Base-by-base conservation (phyloP, 495 filamentous ascomycete genomes). In the Aspergillus sclerotiicarbonarius region DNA sequence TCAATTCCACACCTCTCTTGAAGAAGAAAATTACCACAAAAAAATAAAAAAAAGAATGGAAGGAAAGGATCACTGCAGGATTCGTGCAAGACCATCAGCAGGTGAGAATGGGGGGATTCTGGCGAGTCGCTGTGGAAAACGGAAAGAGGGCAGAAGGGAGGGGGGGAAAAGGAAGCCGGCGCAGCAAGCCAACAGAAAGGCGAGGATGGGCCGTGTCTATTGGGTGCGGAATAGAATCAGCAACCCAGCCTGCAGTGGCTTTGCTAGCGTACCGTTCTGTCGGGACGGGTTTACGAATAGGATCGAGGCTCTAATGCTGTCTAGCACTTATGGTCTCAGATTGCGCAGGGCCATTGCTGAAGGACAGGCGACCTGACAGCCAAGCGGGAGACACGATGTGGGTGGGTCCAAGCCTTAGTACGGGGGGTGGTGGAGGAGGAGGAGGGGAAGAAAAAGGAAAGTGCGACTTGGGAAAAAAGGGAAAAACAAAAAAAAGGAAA, bases 261-360 rank as follows among this genome's bases (percentile, higher is more conserved):
- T 58, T 59, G 54, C 51, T 53, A 55, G 54, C 54, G 53, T 66
- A 66, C 67, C 67, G 57, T 61, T 57, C 52, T 63, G 51, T 58
- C 57, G 67, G 67, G 60, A 58, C 62, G 18, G 9, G 16, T 19
- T 39, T 49, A 45, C 67, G 51, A 69, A 69, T 69, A 20, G 59
- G 53, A 53, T 53, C 46, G 45, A 53, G 33, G 54, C 58, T 58
- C 54, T 60, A 58, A 60, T 37, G 45, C 43, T 53, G 62, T 48
- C 56, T 53, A 61, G 53, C 56, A 59, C 55, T 53, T 54, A 44
- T 56, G 56, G 62, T 67, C 62, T 64, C 51, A 65, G 50, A 57
- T 53, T 59, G 39, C 50, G 59, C 51, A 58, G 55, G 60, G 55
- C 51, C 45, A 39, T 50, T 54, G 51, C 56, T 58, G 56, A 62